A percentile compares a stretch with the other conserved stretches of the same genome.
phyloP scores from a whole-genome alignment of 2,329 filamentous ascomycete species.

The Phaeophleospora eucalypticola region DNA sequence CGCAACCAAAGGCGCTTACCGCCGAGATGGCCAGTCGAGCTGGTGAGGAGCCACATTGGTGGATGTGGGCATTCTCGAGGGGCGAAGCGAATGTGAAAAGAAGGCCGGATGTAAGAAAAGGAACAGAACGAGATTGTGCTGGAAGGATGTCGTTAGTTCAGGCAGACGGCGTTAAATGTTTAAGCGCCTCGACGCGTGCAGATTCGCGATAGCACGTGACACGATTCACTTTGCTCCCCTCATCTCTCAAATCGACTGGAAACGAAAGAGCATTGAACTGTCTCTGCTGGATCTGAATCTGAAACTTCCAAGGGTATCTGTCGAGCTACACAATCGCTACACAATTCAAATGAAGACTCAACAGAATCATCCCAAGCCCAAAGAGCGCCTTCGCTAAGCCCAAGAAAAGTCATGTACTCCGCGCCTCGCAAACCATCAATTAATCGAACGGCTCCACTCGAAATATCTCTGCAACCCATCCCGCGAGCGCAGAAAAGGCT shows the following conservation, averaged over 20 bases:
- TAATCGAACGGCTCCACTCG: too few species aligned
- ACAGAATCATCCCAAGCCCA: neutral
- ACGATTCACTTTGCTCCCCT: neutral
- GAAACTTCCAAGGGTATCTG: neutral
- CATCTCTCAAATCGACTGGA: too few species aligned
- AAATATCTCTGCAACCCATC: too few species aligned
- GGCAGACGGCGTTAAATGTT: neutral
- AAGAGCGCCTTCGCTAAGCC: neutral
- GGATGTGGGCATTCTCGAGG: neutral
- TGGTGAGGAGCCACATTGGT: conserved; percentile 54
- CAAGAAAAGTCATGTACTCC: neutral
- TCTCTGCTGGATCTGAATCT: neutral
- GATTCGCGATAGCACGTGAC: neutral
- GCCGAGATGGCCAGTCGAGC: conserved; percentile 52
- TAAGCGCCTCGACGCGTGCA: neutral
- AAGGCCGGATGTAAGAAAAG: too few species aligned
- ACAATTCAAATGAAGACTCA: neutral
- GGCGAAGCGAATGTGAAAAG: too few species aligned
- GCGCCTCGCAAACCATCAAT: too few species aligned
- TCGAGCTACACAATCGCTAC: neutral
- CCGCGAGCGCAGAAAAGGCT: neutral
- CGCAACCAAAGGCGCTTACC: conserved; percentile 37
- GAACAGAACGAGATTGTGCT: too few species aligned
- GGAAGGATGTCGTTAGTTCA: neutral
- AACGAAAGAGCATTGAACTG: neutral